Evolutionary conservation across 2,329 filamentous ascomycete genomes (phyloP), one percentile per base, ranked within the genome.

Genomic region (Pseudocercospora eumusae): DNA sequence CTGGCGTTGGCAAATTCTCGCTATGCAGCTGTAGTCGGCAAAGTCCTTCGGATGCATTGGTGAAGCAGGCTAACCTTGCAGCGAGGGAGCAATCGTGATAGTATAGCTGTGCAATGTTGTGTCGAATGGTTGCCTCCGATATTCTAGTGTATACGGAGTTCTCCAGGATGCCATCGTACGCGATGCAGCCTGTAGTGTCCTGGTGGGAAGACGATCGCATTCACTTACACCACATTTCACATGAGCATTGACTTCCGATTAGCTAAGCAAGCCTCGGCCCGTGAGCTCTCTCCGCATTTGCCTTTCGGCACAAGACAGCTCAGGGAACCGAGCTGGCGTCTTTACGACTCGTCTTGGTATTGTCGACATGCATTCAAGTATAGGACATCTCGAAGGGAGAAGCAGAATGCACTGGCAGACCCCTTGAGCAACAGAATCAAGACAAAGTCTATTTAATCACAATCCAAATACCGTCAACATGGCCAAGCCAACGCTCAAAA

Each of bases 401-500:
- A 42, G n/a, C 18, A 21, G 20, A 56, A 31, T 21, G 11, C 20
- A 21, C 36, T 56, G 53, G 53, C 31, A 42, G 11, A 31, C 15
- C 18, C 53, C 53, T 56, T 56, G 53, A 56, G 13, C 8, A 23
- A 27, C 18, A 21, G 21, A 28, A 56, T n/a, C 13, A 44, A 15
- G 5, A 50, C 3, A 21, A 7, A 6, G 1, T 18, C 23, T 25
- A n/a, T 10, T 25, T 11, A 47, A 23, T 5, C 21, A 44, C 33
- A n/a, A n/a, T n/a, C 23, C 6, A 49, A 25, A 55, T 13, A 18
- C 59, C 57, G 25, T 53, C 62, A 70, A 18, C 62, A 72, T 70
- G 66, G 53, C 69, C 31, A 69, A 68, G 44, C 74, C 76, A 18
- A 73, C 86, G 63, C 88, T 95, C 70, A 85, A 84, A 62, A 96